Conservation (phyloP, 768 basidiomycete genomes). For the Roridomyces roridus region DNA sequence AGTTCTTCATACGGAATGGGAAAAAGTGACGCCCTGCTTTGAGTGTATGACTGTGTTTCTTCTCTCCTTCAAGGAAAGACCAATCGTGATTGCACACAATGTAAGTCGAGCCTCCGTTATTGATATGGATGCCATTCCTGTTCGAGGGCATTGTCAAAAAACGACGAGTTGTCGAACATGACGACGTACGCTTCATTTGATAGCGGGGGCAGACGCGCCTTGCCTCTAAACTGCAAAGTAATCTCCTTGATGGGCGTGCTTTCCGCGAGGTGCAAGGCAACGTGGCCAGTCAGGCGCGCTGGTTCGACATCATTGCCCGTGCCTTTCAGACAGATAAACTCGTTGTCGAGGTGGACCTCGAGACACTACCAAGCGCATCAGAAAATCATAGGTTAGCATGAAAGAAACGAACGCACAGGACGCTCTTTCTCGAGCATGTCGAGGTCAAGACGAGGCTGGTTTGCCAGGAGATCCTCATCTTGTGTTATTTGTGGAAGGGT, state of each 20-base stretch:
- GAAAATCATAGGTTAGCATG: not conserved
- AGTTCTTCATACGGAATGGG: no score
- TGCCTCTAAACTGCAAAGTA: conserved; percentile 84
- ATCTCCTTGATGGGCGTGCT: conserved; percentile 85
- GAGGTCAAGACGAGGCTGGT: conserved; percentile 13
- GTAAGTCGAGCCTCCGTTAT: conserved; percentile 56
- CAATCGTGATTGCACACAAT: conserved; percentile 84
- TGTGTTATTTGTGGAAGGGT: conserved; percentile 17
- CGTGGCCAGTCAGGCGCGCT: conserved; percentile 77
- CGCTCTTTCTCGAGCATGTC: conserved; percentile 24
- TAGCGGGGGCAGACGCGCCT: conserved; percentile 71
- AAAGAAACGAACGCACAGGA: conserved; percentile 4
- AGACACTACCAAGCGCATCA: conserved; percentile 40
- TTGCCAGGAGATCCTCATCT: conserved; percentile 13
- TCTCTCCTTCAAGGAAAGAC: conserved; percentile 90
- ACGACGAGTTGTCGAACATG: no score
- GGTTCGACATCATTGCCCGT: conserved; percentile 86
- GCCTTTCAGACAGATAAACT: conserved; percentile 75
- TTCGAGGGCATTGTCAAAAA: no score
- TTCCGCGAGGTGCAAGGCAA: conserved; percentile 82
- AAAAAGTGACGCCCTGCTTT: conserved; percentile 96
- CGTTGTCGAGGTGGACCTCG: conserved; percentile 78
- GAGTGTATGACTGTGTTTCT: conserved; percentile 81
- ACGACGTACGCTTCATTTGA: conserved; percentile 67
- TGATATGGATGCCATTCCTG: conserved; percentile 51